Conservation (phyloP, 345 rosid genomes). For the Laguncularia racemosa region DNA sequence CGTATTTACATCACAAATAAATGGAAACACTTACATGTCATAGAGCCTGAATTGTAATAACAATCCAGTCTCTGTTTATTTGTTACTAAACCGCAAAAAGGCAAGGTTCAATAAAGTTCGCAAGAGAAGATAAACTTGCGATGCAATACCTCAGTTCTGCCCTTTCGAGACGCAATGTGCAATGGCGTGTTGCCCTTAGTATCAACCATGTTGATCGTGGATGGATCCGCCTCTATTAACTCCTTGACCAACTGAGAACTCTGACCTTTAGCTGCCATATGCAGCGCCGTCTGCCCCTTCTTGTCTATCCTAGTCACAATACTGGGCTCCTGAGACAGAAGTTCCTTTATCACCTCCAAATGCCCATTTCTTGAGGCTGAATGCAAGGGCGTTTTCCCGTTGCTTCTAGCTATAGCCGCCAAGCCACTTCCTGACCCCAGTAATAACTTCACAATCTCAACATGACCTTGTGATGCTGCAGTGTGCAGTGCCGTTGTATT, state of each 20-base stretch:
- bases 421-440: constrained; percentile 72
- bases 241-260: constrained; percentile 53
- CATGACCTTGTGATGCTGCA: constrained; percentile 86
- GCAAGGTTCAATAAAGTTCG: too few relatives aligned
- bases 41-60: too few relatives aligned
- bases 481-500: constrained; percentile 89
- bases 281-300: constrained; percentile 93
- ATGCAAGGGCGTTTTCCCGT: constrained; percentile 88
- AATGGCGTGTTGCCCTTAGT: constrained; percentile 68
- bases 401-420: constrained; percentile 77
- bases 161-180: constrained; percentile 80
- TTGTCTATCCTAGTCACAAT: constrained; percentile 60
- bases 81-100: too few relatives aligned
- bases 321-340: constrained; percentile 51
- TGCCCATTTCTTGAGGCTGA: constrained; percentile 92
- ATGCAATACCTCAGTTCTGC: constrained; percentile 57
- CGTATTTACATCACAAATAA: too few relatives aligned
- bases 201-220: constrained; percentile 57
- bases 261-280: constrained; percentile 94
- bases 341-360: constrained; percentile 60
- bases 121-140: too few relatives aligned
- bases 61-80: too few relatives aligned
- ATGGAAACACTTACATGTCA: too few relatives aligned
- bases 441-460: constrained; percentile 58
- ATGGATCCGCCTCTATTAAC: constrained; percentile 56